phyloP scores from a whole-genome alignment of 2,329 filamentous ascomycete species.

The Ophidiomyces ophidiicola region DNA sequence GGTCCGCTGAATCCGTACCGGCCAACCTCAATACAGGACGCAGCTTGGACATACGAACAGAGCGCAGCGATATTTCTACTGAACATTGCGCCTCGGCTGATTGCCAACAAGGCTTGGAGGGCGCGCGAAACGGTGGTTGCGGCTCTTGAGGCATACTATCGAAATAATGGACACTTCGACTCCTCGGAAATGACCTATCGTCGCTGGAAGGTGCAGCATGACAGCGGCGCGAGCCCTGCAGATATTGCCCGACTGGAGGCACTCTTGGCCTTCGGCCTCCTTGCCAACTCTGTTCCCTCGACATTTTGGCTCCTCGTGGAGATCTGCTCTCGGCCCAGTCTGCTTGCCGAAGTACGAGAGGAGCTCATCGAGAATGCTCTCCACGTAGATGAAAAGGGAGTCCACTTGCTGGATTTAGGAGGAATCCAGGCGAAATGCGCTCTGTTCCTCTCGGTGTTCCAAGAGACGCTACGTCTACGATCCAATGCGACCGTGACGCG shows the following conservation, averaged over 20 bases:
- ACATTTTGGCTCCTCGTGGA: slow-evolving; percentile 38
- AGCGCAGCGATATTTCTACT: not conserved
- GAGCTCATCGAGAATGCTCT: not conserved
- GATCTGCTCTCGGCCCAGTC: slow-evolving; percentile 29
- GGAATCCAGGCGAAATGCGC: not conserved
- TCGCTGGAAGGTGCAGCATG: not conserved
- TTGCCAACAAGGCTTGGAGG: not conserved
- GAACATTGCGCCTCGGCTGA: not conserved
- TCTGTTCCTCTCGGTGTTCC: not conserved
- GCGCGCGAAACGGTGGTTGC: not conserved
- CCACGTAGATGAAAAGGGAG: not conserved
- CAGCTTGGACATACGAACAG: slow-evolving; percentile 16
- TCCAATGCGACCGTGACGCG: not conserved
- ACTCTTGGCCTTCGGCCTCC: slow-evolving; percentile 24
- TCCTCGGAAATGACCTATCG: not conserved
- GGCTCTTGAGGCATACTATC: not conserved
- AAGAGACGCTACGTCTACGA: slow-evolving; percentile 4
- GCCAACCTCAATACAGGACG: slow-evolving; percentile 14
- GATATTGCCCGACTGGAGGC: slow-evolving; percentile 23
- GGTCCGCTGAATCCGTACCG: slow-evolving; percentile 23
- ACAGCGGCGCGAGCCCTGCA: not conserved
- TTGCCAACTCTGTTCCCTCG: slow-evolving; percentile 35
- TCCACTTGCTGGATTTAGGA: not conserved
- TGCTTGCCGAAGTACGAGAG: slow-evolving; percentile 2
- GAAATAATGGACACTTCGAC: not conserved